These are phyloP conservation scores for Lactarius pseudohatsudake DNA, from an alignment of 768 basidiomycete genomes.

Conservation along the genomic window DNA sequence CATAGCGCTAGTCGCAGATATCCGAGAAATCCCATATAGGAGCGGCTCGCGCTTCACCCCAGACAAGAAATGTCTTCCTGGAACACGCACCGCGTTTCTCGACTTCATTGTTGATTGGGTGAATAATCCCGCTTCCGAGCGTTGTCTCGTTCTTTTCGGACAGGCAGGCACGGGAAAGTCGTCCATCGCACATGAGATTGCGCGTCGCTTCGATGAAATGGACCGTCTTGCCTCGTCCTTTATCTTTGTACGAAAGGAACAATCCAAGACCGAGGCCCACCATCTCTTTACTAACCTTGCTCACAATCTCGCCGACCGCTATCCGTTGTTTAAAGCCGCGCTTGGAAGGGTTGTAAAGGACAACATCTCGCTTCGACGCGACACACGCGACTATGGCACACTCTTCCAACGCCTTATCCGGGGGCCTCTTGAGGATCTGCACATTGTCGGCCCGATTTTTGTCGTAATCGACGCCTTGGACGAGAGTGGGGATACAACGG, in stretches of 20 bases:
- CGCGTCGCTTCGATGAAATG: slow-evolving; percentile 3
- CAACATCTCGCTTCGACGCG: background rate
- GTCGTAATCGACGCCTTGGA: slow-evolving; percentile 3
- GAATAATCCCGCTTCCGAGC: background rate
- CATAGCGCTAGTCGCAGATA: no score
- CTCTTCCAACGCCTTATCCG: background rate
- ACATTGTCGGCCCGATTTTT: background rate
- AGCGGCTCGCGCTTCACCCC: no score
- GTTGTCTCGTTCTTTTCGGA: slow-evolving; percentile 4
- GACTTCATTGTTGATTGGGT: slow-evolving; percentile 1
- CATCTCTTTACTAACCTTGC: background rate
- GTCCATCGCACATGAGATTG: background rate
- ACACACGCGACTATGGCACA: background rate
- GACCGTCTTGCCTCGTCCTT: background rate
- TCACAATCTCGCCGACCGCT: background rate
- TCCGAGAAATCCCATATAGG: no score
- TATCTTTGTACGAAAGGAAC: background rate
- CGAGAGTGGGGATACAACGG: background rate
- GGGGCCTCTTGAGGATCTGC: background rate
- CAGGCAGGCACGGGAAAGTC: background rate
- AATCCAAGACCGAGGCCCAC: background rate
- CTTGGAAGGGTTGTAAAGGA: background rate
- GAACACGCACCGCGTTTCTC: background rate
- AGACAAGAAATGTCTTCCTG: background rate
- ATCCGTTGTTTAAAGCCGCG: background rate